phyloP scores from a whole-genome alignment of 805 yeast genomes.

The Starmerella roubikii region DNA sequence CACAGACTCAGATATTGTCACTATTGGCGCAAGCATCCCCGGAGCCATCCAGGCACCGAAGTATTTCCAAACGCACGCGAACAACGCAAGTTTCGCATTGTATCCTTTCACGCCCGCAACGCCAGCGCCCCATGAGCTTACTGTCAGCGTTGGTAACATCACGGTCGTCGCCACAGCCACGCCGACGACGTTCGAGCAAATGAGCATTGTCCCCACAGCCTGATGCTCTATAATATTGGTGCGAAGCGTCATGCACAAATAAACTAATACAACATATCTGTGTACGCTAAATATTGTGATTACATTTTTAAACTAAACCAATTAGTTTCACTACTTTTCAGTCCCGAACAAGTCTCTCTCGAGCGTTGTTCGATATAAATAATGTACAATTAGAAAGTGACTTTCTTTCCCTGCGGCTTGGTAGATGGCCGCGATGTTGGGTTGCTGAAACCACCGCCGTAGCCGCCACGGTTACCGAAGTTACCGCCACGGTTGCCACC shows the following conservation, averaged over 20 bases:
- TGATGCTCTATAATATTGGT: too few relatives aligned
- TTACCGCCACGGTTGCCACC: conserved; percentile 9
- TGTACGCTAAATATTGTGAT: not conserved
- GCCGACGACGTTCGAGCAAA: too few relatives aligned
- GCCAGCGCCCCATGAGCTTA: conserved; percentile 2
- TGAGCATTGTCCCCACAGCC: too few relatives aligned
- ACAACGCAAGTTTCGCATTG: conserved; percentile 5
- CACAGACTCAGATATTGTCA: conserved; percentile 11
- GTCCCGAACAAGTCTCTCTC: too few relatives aligned
- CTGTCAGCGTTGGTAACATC: not conserved
- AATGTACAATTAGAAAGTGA: conserved; percentile 10
- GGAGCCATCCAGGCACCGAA: conserved; percentile 12
- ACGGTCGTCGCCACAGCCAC: not conserved
- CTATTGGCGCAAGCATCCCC: conserved; percentile 14
- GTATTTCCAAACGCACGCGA: conserved; percentile 11
- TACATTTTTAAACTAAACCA: too few relatives aligned
- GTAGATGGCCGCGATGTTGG: conserved; percentile 1
- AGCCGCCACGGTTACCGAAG: conserved; percentile 1
- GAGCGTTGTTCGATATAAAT: too few relatives aligned
- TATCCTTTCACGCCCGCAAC: conserved; percentile 5
- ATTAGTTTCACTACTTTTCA: too few relatives aligned
- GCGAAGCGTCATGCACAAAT: too few relatives aligned
- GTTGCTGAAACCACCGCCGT: not conserved
- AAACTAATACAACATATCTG: not conserved
- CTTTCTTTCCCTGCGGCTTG: conserved; percentile 19